Percentiles rank a stretch among this genome's conserved stretches.
Evolutionary conservation across 2,329 filamentous ascomycete genomes (phyloP).

Genomic region (Cladosporium sp.): DNA sequence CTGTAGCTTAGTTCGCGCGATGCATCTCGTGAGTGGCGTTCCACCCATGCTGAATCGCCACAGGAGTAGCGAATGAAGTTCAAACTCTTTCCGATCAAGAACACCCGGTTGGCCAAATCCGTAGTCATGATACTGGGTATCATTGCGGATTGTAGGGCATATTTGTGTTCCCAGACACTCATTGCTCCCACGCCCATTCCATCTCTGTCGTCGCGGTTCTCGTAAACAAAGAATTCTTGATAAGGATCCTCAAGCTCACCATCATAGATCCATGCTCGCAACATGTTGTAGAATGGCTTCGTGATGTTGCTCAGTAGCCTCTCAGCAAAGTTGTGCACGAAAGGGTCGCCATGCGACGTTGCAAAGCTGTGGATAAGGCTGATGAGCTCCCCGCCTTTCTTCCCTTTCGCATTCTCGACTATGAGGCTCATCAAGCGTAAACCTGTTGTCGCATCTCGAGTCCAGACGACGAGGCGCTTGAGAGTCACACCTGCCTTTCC

Average conservation of each 20-base stretch:
- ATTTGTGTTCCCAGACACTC: slow-evolving; percentile 98
- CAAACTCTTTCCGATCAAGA: slow-evolving; percentile 92
- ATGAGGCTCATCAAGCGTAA: slow-evolving; percentile 89
- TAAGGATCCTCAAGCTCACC: slow-evolving; percentile 96
- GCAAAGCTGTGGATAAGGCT: slow-evolving; percentile 91
- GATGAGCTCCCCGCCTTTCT: slow-evolving; percentile 86
- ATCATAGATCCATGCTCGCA: slow-evolving; percentile 96
- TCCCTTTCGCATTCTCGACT: slow-evolving; percentile 80
- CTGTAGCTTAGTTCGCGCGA: slow-evolving; percentile 90
- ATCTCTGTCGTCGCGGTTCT: slow-evolving; percentile 59
- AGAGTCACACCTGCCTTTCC: slow-evolving; percentile 87
- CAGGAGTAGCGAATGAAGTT: slow-evolving; percentile 98
- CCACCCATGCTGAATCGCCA: slow-evolving; percentile 89
- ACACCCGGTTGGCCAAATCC: slow-evolving; percentile 94
- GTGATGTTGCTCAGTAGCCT: slow-evolving; percentile 82
- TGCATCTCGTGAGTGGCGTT: slow-evolving; percentile 86
- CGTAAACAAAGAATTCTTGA: slow-evolving; percentile 88
- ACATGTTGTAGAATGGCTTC: slow-evolving; percentile 91
- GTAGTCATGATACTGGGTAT: slow-evolving; percentile 88
- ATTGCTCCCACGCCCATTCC: slow-evolving; percentile 54
- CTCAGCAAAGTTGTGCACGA: slow-evolving; percentile 89
- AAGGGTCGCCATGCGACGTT: slow-evolving; percentile 88
- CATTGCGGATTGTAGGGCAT: slow-evolving; percentile 78
- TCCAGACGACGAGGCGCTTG: slow-evolving; percentile 96
- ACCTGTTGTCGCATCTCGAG: slow-evolving; percentile 92